Evolutionary conservation across 768 basidiomycete species (phyloP).

Genomic region (Phaffia tasmanica): DNA sequence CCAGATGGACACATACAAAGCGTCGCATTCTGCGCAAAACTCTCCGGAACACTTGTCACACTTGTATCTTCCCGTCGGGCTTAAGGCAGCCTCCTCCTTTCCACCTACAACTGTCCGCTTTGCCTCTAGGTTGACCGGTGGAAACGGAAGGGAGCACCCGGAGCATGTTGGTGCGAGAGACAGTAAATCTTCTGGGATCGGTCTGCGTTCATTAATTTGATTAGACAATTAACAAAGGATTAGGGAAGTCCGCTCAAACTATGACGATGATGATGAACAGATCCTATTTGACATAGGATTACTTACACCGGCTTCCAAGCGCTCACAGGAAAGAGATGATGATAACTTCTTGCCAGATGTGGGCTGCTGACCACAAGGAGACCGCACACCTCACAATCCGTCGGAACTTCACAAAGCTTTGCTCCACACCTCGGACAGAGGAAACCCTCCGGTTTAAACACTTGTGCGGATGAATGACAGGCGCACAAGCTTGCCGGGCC

Average conservation of each 20-base stretch:
- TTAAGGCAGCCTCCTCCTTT: conserved; percentile 52
- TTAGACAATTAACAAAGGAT: neutral
- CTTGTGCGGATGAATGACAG: conserved; percentile 57
- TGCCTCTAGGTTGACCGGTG: conserved; percentile 28
- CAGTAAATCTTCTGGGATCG: conserved; percentile 19
- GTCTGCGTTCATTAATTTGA: neutral
- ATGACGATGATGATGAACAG: neutral
- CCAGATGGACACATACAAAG: conserved; percentile 45
- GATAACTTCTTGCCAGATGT: conserved; percentile 89
- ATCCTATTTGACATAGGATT: neutral
- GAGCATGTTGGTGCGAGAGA: conserved; percentile 49
- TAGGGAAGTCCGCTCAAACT: neutral
- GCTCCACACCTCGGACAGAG: conserved; percentile 86
- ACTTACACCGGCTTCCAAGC: conserved; percentile 71
- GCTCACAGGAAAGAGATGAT: conserved; percentile 90
- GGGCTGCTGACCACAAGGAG: conserved; percentile 97
- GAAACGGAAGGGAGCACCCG: conserved; percentile 67
- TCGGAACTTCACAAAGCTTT: conserved; percentile 94
- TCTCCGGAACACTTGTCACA: conserved; percentile 76
- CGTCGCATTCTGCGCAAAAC: conserved; percentile 92
- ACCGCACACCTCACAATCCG: conserved; percentile 93
- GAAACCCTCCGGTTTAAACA: conserved; percentile 84
- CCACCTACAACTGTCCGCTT: conserved; percentile 28
- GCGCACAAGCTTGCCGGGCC: conserved; percentile 76
- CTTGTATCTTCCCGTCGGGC: conserved; percentile 72